phyloP scores from a whole-genome alignment of 345 rosid species.

The Gossypium raimondii region DNA sequence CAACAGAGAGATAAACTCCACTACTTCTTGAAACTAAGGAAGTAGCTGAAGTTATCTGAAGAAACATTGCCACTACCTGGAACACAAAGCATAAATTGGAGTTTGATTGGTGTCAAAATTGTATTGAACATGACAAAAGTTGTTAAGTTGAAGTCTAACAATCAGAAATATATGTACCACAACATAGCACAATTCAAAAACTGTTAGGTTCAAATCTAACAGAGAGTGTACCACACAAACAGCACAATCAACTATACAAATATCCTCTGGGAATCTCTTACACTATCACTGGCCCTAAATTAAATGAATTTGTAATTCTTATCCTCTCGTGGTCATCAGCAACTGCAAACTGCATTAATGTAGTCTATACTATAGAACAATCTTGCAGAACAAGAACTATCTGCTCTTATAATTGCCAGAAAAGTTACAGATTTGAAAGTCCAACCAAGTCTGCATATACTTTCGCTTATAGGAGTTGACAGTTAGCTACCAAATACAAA shows the following conservation, averaged over 20 bases:
- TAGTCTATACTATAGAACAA: not conserved
- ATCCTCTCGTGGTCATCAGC: not conserved
- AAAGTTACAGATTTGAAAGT: not conserved
- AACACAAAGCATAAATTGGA: constrained; percentile 17
- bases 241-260: not conserved
- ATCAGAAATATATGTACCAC: not conserved
- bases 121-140: not conserved
- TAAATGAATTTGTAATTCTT: not conserved
- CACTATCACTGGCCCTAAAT: not conserved
- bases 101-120: not conserved
- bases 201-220: not conserved
- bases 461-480: not conserved
- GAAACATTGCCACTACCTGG: constrained; percentile 63
- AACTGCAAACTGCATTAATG: not conserved
- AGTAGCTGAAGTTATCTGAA: constrained; percentile 73
- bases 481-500: not conserved
- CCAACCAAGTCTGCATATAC: not conserved
- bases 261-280: not conserved
- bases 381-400: not conserved
- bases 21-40: constrained; percentile 50
- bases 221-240: not conserved
- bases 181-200: not conserved
- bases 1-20: constrained; percentile 66
- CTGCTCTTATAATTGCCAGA: not conserved
- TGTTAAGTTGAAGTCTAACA: not conserved